These are phyloP conservation scores for Russula emetica DNA, from an alignment of 768 basidiomycete species.

Conservation along the genomic window DNA sequence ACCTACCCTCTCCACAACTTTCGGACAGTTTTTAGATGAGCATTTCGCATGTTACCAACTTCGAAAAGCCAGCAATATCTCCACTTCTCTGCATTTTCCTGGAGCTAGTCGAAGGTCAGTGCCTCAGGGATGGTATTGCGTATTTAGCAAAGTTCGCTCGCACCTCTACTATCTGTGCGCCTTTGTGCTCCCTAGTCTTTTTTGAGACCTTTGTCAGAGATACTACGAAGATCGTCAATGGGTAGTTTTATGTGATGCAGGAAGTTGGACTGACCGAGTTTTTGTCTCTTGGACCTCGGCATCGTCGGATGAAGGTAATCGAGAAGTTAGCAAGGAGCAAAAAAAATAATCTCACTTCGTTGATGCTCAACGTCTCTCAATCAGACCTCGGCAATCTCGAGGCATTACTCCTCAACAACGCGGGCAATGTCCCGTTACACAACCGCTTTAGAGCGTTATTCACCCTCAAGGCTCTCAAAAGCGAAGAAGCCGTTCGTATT, in stretches of 20 bases:
- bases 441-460: slow-evolving; percentile 89
- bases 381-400: slow-evolving; percentile 65
- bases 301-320: slow-evolving; percentile 42
- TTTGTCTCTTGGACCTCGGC: slow-evolving; percentile 86
- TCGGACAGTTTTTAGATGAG: slow-evolving; percentile 90
- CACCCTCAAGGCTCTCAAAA: slow-evolving; percentile 79
- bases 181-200: slow-evolving; percentile 91
- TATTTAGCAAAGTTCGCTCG: slow-evolving; percentile 24
- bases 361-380: slow-evolving; percentile 36
- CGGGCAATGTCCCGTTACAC: slow-evolving; percentile 71
- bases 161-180: slow-evolving; percentile 74
- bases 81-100: slow-evolving; percentile 83
- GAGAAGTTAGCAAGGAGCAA: slow-evolving; percentile 23
- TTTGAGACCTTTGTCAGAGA: slow-evolving; percentile 92
- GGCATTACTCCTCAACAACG: slow-evolving; percentile 70
- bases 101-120: slow-evolving; percentile 49
- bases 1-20: slow-evolving; percentile 89
- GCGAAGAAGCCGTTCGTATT: slow-evolving; percentile 73
- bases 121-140: neutral
- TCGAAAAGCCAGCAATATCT: slow-evolving; percentile 94
- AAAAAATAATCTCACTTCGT: neutral
- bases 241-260: slow-evolving; percentile 10
- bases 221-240: slow-evolving; percentile 45
- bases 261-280: slow-evolving; percentile 62
- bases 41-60: slow-evolving; percentile 93